Base-by-base conservation (phyloP, 2,329 filamentous ascomycete species). In the Nothophaeocryptopus gaeumannii region DNA sequence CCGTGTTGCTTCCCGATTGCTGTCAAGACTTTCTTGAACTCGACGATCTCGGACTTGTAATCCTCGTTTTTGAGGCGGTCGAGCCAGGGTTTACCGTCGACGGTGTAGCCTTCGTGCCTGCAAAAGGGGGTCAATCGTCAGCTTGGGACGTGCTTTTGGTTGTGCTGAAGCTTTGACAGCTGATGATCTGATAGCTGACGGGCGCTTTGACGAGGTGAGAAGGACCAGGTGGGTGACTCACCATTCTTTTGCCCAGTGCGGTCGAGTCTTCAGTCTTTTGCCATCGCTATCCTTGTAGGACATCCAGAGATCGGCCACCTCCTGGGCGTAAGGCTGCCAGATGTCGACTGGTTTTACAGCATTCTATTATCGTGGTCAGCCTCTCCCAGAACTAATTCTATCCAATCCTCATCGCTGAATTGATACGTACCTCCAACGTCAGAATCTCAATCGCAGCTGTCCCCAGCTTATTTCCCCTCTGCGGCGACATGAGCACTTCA, bases 161-260 rank as follows among this genome's bases (percentile, higher is more conserved):
- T n/a, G n/a, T n/a, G n/a, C n/a, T n/a, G n/a, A n/a, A n/a, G 20
- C 20, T 26, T 26, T 26, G 20, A 26, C 20, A 26, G 20, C 4
- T 26, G 4, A 7, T 7, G 20, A 3, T 26, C 20, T 26, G 20
- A 26, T 7, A 26, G 20, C 20, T 26, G 20, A 26, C 20, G 7
- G 20, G 20, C 3, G 20, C 20, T 26, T 26, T 3, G 20, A 26
- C 7, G 4, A 26, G 4, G 4, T 26, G 20, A 3, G 20, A 26
- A 26, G 20, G 20, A 7, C 4, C 3, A 26, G 20, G 20, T 26
- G 20, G 7, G 20, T 14, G 13, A 40, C 40, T 39, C 35, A 50
- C 60, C 73, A 76, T 53, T 76, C 72, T 60, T 76, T 76, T 0
- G 72, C 74, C 74, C 72, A 75, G 53, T 76, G 74, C 15, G 74